Conservation (phyloP, 306 rosid genomes). For the Vachellia pachyceras region DNA sequence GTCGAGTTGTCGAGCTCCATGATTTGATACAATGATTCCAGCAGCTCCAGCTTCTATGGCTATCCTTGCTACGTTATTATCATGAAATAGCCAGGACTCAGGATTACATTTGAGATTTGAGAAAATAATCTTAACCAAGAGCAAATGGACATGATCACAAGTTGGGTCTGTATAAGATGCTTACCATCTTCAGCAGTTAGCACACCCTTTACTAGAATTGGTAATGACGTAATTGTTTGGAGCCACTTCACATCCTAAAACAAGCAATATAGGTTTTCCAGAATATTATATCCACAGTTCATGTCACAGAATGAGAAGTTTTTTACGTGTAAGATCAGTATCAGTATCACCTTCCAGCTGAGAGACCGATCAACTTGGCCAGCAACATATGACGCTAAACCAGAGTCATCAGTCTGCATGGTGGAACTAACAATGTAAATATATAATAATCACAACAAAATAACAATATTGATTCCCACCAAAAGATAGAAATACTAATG, state of each 20-base stretch:
- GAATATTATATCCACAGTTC: constrained; percentile 32
- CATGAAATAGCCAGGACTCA: background rate
- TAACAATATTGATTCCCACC: constrained; percentile 1
- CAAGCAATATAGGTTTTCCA: constrained; percentile 18
- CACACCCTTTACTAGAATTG: constrained; percentile 91
- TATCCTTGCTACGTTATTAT: constrained; percentile 65
- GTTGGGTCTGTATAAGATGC: constrained; percentile 23
- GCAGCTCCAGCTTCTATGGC: constrained; percentile 81
- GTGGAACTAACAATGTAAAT: constrained; percentile 25
- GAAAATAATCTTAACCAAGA: constrained; percentile 9
- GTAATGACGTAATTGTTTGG: constrained; percentile 86
- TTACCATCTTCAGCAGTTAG: constrained; percentile 88
- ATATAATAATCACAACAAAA: background rate
- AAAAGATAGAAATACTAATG: background rate
- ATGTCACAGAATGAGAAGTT: constrained; percentile 19
- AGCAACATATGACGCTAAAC: constrained; percentile 77
- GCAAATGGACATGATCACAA: constrained; percentile 15
- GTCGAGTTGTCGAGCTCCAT: constrained; percentile 99
- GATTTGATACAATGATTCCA: constrained; percentile 92
- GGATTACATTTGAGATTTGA: constrained; percentile 7
- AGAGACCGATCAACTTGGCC: constrained; percentile 76
- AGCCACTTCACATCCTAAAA: constrained; percentile 94
- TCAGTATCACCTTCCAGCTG: constrained; percentile 92
- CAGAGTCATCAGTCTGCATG: constrained; percentile 76
- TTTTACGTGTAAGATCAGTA: background rate